Evolutionary conservation across 2,329 filamentous ascomycete species (phyloP), one percentile per base, ranked within the genome.

Genomic region (Ceratocystis harringtonii): DNA sequence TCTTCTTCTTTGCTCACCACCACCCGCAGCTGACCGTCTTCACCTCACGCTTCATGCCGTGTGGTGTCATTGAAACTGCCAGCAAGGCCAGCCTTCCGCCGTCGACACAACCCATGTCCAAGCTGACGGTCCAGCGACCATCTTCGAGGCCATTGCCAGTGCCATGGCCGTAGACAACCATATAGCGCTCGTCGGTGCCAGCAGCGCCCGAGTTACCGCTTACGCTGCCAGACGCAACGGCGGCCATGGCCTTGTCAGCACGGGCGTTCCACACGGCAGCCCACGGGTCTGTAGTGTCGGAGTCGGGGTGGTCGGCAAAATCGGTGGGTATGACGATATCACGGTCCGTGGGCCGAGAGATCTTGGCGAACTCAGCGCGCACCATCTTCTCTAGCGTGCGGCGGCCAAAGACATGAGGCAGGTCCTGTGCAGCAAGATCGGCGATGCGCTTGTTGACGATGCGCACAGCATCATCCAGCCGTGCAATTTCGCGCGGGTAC

Each of bases 151-250:
- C 91, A 2, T 77, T 76, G 71, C 86, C 85, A 25, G 90, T 83
- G 73, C 96, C 90, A 73, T 97, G 92, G 4, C 92, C 92, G 74
- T 95, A 96, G 66, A 95, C 80, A 50, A 95, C 87, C 0, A 88
- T 90, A 50, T 78, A 82, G 8, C 81, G 78, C 36, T 75, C 69
- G 12, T 68, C 61, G 32, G 71, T 68, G 52, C 28, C 52, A 17
- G 52, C 25, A 17, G 2, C 28, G 7, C 25, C 52, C 4, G 52
- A 12, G 15, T 5, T 30, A 2, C 19, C 60, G 36, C 71, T 68
- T 15, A 15, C 3, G 19, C 19, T 25, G 19, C n/a, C 50, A 15
- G 50, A 15, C 3, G 50, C 19, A 10, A 22, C 50, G 2, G 50
- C 50, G 6, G 52, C 52, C 58, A 67, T 68, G 1, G 72, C 67